Percentiles rank a stretch among this genome's conserved stretches.
Evolutionary conservation across 129 eudicot species (phyloP).

Genomic region (Saussurea involucrata): DNA sequence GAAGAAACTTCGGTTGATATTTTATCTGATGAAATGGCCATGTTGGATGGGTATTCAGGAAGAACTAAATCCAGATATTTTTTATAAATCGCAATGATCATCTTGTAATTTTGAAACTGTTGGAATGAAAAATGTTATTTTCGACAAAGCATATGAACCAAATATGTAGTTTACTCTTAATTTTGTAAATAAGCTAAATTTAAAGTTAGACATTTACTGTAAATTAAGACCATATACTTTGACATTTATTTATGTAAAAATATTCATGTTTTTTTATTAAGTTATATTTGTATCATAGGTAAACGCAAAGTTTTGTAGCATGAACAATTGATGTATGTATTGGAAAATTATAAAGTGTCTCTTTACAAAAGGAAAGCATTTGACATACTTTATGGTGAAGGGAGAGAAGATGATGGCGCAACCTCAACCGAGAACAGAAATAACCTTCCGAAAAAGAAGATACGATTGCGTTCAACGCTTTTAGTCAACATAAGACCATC

Average conservation of each 20-base stretch:
- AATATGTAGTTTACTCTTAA: no score
- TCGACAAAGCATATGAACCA: no score
- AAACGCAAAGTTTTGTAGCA: neutral
- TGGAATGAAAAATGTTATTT: no score
- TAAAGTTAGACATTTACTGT: neutral
- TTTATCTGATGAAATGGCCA: no score
- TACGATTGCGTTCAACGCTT: constrained; percentile 36
- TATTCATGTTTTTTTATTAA: neutral
- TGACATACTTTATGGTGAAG: constrained; percentile 17
- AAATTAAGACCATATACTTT: no score
- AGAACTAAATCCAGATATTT: no score
- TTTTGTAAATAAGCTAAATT: no score
- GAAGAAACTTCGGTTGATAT: no score
- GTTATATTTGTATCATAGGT: neutral
- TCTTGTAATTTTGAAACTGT: no score
- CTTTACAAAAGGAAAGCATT: neutral
- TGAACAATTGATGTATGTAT: neutral
- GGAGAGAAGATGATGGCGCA: constrained; percentile 5
- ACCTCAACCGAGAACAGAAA: constrained; percentile 15
- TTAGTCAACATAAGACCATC: constrained; percentile 47
- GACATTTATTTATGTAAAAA: neutral
- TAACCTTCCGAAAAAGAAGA: constrained; percentile 33
- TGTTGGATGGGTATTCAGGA: no score
- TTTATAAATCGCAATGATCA: no score
- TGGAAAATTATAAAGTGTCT: neutral